Evolutionary conservation across 805 yeast genomes (phyloP).

Genomic region (Kregervanrija delftensis): DNA sequence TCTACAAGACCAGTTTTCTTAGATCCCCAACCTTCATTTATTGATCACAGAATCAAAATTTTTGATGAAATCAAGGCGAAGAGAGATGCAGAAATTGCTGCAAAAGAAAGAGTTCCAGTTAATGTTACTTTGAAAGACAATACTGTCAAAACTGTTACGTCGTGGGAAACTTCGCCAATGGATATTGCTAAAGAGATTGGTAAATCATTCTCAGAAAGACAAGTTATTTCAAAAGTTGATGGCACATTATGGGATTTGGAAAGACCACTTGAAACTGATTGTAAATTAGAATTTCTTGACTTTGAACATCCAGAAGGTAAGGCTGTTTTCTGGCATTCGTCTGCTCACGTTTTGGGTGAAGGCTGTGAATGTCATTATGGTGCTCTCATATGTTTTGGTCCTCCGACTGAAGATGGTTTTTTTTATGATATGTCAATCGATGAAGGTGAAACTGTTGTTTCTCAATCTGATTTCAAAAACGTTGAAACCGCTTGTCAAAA

Average conservation of each 20-base stretch:
- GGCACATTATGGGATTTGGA: constrained; percentile 92
- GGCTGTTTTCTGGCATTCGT: constrained; percentile 96
- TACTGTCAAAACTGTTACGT: constrained; percentile 61
- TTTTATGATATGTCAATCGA: constrained; percentile 92
- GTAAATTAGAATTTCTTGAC: constrained; percentile 73
- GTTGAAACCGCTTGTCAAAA: constrained; percentile 83
- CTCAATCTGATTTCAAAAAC: constrained; percentile 75
- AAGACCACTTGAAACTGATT: constrained; percentile 79
- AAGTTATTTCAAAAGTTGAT: constrained; percentile 85
- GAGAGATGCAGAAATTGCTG: constrained; percentile 66
- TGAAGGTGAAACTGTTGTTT: constrained; percentile 65
- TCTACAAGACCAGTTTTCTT: constrained; percentile 38
- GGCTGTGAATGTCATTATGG: constrained; percentile 96
- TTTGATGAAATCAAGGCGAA: constrained; percentile 76
- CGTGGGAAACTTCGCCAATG: constrained; percentile 89
- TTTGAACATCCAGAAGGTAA: constrained; percentile 93
- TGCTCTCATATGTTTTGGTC: constrained; percentile 89
- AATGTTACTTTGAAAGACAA: constrained; percentile 86
- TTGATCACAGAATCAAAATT: constrained; percentile 68
- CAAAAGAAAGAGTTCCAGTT: constrained; percentile 52
- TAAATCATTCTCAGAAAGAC: constrained; percentile 81
- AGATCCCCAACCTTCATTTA: constrained; percentile 79
- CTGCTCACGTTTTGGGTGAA: constrained; percentile 97
- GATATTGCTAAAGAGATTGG: constrained; percentile 80
- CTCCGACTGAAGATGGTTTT: constrained; percentile 97